These are phyloP conservation scores for Penstemon davidsonii DNA, from an alignment of 257 asterid genomes.

Conservation along the genomic window DNA sequence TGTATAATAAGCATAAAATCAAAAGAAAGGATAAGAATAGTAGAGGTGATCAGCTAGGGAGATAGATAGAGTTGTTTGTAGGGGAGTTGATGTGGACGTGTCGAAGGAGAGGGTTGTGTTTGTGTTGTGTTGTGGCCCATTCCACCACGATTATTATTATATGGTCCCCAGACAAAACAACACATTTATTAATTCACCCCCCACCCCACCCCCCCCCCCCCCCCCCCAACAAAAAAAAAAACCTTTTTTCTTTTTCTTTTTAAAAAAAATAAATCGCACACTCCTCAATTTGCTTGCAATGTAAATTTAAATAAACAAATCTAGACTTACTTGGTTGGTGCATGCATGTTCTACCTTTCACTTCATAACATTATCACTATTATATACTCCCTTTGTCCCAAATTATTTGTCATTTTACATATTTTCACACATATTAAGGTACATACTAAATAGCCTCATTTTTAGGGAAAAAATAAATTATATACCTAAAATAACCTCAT, in stretches of 20 bases:
- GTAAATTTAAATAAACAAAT: background rate
- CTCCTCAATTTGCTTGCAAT: background rate
- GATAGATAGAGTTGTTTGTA: background rate
- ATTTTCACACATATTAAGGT: too few species aligned
- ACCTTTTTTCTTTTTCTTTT: background rate
- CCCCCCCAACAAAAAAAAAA: too few species aligned
- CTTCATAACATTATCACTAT: background rate
- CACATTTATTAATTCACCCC: constrained; percentile 39
- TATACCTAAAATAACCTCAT: too few species aligned
- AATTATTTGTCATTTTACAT: too few species aligned
- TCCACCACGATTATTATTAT: constrained; percentile 26
- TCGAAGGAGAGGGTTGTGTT: constrained; percentile 49
- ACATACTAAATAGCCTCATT: too few species aligned
- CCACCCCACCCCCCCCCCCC: background rate
- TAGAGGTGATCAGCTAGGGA: constrained; percentile 4
- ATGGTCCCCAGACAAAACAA: constrained; percentile 46
- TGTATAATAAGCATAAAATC: background rate
- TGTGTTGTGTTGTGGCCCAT: constrained; percentile 39
- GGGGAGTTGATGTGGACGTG: constrained; percentile 45
- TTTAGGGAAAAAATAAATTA: too few species aligned
- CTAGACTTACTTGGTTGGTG: background rate
- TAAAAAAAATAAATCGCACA: background rate
- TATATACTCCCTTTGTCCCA: too few species aligned
- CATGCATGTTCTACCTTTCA: background rate
- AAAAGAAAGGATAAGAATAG: constrained; percentile 15